Base-by-base conservation (phyloP, 1,139 yeast species). In the Dujonia santamariae region DNA sequence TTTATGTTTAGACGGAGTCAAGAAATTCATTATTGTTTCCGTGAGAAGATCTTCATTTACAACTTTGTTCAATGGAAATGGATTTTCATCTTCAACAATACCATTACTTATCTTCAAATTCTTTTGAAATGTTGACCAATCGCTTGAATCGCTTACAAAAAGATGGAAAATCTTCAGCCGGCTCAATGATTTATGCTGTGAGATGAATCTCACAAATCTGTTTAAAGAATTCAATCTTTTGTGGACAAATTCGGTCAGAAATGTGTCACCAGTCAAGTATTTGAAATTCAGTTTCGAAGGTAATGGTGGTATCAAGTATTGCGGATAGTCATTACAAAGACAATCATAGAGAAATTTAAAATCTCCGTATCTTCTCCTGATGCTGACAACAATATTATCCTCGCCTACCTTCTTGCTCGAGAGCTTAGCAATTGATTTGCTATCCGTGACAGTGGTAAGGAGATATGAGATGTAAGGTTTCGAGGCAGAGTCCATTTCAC, bases 221-320 rank as follows among this genome's bases (percentile, higher is more conserved):
- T 83, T 80, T 37, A 92, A 66, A 4, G 97, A 86, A 33, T 81
- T 79, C n/a, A 95, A 81, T 44, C 98, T 67, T 53, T 86, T 85
- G 43, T 73, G 68, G 0, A 96, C 90, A 58, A 92, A 92, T 39
- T 86, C 86, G 8, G 73, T 61, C 35, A 86, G 77, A 53, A 86
- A 86, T 14, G 96, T 72, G 50, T 92, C 97, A n/a, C 98, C 98
- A 28, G 95, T 88, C 37, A 92, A 70, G 55, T 92, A 92, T 56
- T 92, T 96, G 48, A 90, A 68, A 41, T 95, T 78, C 65, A 85
- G 86, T 59, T 88, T 90, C 42, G 94, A 95, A 0, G 98, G 98
- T 37, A 92, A 67, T 8, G 98, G 97, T 1, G 98, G 98, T 0
- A 92, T 78, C 24, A 92, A 78, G 38, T 85, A 72, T 3, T 94